These are phyloP conservation scores for Plasmodium inui DNA, from an alignment of 169 alveolate genomes.

Conservation along the genomic window DNA sequence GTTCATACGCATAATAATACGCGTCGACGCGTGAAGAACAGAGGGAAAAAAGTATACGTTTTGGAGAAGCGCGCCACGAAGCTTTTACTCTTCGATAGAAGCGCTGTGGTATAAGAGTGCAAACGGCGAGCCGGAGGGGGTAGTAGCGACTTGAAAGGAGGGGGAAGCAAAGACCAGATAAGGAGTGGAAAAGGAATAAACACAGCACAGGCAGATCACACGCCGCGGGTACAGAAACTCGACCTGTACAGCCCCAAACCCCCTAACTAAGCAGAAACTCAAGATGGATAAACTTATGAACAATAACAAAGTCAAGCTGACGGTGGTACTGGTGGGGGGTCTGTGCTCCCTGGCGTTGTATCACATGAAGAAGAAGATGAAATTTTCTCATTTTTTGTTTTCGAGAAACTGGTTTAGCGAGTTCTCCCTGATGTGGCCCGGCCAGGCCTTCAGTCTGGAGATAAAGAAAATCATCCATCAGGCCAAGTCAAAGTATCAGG, in stretches of 20 bases:
- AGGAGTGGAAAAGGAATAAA: neutral
- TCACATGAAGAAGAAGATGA: slow-evolving; percentile 36
- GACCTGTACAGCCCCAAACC: too few relatives aligned
- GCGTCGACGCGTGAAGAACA: neutral
- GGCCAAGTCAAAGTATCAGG: slow-evolving; percentile 82
- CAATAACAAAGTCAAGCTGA: slow-evolving; percentile 14
- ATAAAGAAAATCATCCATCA: slow-evolving; percentile 66
- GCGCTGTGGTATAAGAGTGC: neutral
- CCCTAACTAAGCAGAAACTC: neutral
- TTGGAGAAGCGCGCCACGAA: neutral
- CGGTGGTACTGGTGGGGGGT: slow-evolving; percentile 38
- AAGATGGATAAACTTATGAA: slow-evolving; percentile 31
- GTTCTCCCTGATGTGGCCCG: slow-evolving; percentile 68
- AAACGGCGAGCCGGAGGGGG: neutral
- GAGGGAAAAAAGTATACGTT: neutral
- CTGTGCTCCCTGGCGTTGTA: slow-evolving; percentile 47
- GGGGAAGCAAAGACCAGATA: neutral
- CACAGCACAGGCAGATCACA: neutral
- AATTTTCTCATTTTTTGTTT: slow-evolving; percentile 11
- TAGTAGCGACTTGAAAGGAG: neutral
- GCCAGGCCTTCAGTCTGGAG: slow-evolving; percentile 75
- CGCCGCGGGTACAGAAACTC: neutral
- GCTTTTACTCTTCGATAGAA: neutral
- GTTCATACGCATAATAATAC: neutral
- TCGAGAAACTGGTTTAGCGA: slow-evolving; percentile 71